These are phyloP conservation scores for Juncus inflexus DNA, from an alignment of 176 grass and related monocot species.

Conservation along the genomic window DNA sequence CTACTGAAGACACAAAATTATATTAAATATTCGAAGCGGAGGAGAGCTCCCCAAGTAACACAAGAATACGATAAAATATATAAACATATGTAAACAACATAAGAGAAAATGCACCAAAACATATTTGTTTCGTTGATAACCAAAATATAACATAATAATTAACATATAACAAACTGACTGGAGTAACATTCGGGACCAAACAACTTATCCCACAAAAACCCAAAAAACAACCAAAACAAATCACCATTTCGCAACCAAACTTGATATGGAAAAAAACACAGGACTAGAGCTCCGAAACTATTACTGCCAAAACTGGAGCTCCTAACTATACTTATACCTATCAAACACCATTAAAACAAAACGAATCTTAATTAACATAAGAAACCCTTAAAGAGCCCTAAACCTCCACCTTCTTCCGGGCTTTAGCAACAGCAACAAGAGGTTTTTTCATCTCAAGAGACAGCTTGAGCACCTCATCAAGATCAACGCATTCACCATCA, in stretches of 20 bases:
- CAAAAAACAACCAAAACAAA: background rate
- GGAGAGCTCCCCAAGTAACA: too few relatives aligned
- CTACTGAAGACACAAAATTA: too few relatives aligned
- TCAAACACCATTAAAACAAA: background rate
- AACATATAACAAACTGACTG: too few relatives aligned
- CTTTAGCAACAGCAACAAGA: constrained; percentile 38
- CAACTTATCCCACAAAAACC: too few relatives aligned
- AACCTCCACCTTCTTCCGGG: background rate
- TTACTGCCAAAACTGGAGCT: constrained; percentile 20
- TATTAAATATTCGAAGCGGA: too few relatives aligned
- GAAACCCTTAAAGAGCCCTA: background rate
- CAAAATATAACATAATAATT: too few relatives aligned
- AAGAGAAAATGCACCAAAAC: too few relatives aligned
- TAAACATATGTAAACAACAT: too few relatives aligned
- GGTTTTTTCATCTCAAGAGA: constrained; percentile 79
- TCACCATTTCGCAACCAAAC: background rate
- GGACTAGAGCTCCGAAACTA: background rate
- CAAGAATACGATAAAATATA: too few relatives aligned
- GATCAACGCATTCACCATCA: constrained; percentile 25
- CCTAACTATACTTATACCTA: background rate
- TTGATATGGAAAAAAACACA: background rate
- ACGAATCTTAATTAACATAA: background rate
- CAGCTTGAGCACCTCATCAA: constrained; percentile 78
- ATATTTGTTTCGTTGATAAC: too few relatives aligned
- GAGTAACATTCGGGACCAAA: too few relatives aligned